phyloP scores from a whole-genome alignment of 2,329 filamentous ascomycete species.

The Truncatella angustata region DNA sequence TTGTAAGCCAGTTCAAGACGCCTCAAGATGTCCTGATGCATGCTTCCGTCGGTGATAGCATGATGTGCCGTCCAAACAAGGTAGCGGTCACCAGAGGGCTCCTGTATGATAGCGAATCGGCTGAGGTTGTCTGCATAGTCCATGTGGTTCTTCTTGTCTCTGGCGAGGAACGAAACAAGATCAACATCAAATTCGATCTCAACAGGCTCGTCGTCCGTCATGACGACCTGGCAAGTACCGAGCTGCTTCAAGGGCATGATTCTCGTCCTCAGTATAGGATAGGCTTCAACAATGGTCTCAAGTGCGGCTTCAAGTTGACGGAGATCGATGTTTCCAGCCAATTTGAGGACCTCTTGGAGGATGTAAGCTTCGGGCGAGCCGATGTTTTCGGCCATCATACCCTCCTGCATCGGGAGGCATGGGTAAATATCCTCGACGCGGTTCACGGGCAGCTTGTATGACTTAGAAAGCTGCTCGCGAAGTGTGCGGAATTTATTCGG shows the following conservation, averaged over 20 bases:
- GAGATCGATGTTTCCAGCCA: constrained; percentile 2
- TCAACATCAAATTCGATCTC: constrained; percentile 4
- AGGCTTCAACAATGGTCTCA: background rate
- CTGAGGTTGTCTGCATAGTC: background rate
- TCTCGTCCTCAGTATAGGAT: constrained; percentile 8
- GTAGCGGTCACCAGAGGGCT: background rate
- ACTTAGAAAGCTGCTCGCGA: constrained; percentile 7
- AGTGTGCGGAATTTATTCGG: constrained; percentile 3
- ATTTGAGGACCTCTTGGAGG: constrained; percentile 5
- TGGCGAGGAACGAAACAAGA: background rate
- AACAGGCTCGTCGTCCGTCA: constrained; percentile 3
- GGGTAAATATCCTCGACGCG: constrained; percentile 8
- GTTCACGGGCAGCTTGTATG: constrained; percentile 1
- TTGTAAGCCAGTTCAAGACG: constrained; percentile 6
- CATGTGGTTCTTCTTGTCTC: constrained; percentile 9
- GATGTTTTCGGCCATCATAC: constrained; percentile 7
- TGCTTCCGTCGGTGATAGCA: constrained; percentile 6
- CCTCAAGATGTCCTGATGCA: constrained; percentile 2
- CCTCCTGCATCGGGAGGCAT: constrained; percentile 7
- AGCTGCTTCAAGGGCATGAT: constrained; percentile 6
- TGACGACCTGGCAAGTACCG: constrained; percentile 7
- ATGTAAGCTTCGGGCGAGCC: constrained; percentile 6
- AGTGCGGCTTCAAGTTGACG: constrained; percentile 2
- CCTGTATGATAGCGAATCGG: background rate
- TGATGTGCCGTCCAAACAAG: constrained; percentile 10